phyloP scores from a whole-genome alignment of 345 rosid species.

The Melaleuca quinquenervia region DNA sequence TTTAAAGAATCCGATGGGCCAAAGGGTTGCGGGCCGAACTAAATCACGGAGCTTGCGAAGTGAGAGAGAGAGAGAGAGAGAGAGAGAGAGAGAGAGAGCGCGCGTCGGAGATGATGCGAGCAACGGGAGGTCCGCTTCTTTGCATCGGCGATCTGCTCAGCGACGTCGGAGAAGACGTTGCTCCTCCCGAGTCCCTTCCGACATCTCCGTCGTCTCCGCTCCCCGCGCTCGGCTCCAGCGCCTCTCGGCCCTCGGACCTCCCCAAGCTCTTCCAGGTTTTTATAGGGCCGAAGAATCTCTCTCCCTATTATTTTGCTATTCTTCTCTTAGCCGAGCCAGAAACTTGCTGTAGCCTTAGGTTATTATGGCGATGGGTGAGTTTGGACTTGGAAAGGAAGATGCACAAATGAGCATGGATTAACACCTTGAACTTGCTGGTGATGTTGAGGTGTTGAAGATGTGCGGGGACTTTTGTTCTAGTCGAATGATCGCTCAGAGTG shows the following conservation, averaged over 20 bases:
- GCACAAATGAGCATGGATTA: not conserved
- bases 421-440: not conserved
- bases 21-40: not conserved
- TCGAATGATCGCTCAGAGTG: not conserved
- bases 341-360: not conserved
- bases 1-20: not conserved
- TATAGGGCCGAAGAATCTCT: not conserved
- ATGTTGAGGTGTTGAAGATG: not conserved
- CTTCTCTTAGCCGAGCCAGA: not conserved
- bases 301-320: not conserved
- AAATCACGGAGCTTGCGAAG: not conserved
- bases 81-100: not conserved
- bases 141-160: constrained; percentile 72
- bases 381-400: not conserved
- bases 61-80: not conserved
- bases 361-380: not conserved
- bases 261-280: constrained; percentile 56
- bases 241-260: constrained; percentile 30
- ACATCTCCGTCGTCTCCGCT: constrained; percentile 3
- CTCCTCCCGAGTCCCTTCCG: not conserved
- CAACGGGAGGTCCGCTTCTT: constrained; percentile 73
- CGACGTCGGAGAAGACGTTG: constrained; percentile 47
- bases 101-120: constrained; percentile 36
- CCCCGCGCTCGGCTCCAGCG: not conserved
- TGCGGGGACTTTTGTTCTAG: not conserved